A percentile compares a stretch with the other conserved stretches of the same genome.
These are phyloP conservation scores for Millerozyma acaciae DNA, from an alignment of 805 yeast genomes.

Conservation along the genomic window DNA sequence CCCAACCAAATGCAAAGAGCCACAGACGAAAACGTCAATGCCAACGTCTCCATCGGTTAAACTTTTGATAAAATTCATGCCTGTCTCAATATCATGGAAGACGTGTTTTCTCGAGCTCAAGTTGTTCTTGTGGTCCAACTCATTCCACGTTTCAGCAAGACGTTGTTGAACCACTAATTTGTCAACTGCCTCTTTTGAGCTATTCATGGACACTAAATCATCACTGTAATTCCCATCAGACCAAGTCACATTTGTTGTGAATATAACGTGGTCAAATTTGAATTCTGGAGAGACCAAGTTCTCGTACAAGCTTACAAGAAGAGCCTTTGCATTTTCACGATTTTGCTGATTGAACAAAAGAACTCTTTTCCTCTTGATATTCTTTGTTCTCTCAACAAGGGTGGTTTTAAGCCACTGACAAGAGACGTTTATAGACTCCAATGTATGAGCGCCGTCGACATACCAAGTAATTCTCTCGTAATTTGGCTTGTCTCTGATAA, in stretches of 20 bases:
- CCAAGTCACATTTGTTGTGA: slow-evolving; percentile 93
- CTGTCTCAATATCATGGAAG: slow-evolving; percentile 71
- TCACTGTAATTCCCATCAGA: slow-evolving; percentile 71
- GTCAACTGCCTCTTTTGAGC: slow-evolving; percentile 73
- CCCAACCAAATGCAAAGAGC: slow-evolving; percentile 92
- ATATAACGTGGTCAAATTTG: slow-evolving; percentile 70
- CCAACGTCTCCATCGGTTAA: slow-evolving; percentile 32
- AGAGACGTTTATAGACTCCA: slow-evolving; percentile 81
- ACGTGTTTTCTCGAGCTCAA: slow-evolving; percentile 43
- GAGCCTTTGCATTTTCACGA: slow-evolving; percentile 66
- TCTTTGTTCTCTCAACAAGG: slow-evolving; percentile 10
- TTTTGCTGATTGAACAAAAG: slow-evolving; percentile 92
- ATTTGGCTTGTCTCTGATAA: slow-evolving; percentile 43
- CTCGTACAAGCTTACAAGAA: slow-evolving; percentile 52
- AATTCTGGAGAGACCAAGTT: slow-evolving; percentile 35
- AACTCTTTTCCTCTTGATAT: slow-evolving; percentile 39
- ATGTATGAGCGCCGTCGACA: slow-evolving; percentile 94
- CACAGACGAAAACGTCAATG: slow-evolving; percentile 83
- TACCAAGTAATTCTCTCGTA: slow-evolving; percentile 61
- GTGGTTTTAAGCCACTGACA: slow-evolving; percentile 64
- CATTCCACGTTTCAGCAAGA: slow-evolving; percentile 67
- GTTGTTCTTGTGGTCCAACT: slow-evolving; percentile 27
- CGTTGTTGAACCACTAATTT: slow-evolving; percentile 75
- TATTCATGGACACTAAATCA: slow-evolving; percentile 84
- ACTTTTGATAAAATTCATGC: slow-evolving; percentile 52